Base-by-base conservation (phyloP, 306 rosid species). In the Abrus pulchellus region DNA sequence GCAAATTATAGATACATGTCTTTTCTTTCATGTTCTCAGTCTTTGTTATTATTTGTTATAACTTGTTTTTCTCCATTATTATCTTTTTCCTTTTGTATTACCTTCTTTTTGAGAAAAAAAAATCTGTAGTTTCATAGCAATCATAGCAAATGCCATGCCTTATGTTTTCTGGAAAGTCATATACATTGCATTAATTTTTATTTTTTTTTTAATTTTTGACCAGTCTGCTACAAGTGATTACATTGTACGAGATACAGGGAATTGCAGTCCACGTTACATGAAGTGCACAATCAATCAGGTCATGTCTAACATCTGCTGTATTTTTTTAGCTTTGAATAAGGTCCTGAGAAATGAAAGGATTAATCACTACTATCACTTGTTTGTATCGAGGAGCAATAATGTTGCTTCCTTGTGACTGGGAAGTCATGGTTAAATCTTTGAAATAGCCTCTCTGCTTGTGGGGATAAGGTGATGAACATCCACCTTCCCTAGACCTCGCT, bases 261-360 rank as follows among this genome's bases (percentile, higher is more conserved):
- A 95, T 80, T 95, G 98, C 88, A 93, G 99, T 92, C 98, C 99
- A 47, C 98, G 98, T 67, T 93, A 89, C 89, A 95, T 93, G 98
- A 93, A 94, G 89, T 95, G 98, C 93, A 93, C 99, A 56, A 87
- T 93, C 80, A 89, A 92, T 90, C 98, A 95, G 99, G 99, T 95
- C 68, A 83, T 29, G 49, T 78, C 82, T 68, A 48, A 66, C 62
- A 47, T 74, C 63, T 72, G 43, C 41, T 20, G 66, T 53, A 76
- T 59, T 56, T 82, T 20, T 83, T 69, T 55, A 82, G 41, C 61
- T 57, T 69, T 63, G 56, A 54, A 69, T 63, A 41, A 60, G 13
- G 27, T 62, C 11, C 36, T 69, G 68, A 52, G 76, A 68, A 78
- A 62, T 54, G 76, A 57, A 50, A 28, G 41, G 34, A 60, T 83